Evolutionary conservation across 352 stramenopile genomes (phyloP), one percentile per base, ranked within the genome.

Genomic region (Elongisporangium anandrum): DNA sequence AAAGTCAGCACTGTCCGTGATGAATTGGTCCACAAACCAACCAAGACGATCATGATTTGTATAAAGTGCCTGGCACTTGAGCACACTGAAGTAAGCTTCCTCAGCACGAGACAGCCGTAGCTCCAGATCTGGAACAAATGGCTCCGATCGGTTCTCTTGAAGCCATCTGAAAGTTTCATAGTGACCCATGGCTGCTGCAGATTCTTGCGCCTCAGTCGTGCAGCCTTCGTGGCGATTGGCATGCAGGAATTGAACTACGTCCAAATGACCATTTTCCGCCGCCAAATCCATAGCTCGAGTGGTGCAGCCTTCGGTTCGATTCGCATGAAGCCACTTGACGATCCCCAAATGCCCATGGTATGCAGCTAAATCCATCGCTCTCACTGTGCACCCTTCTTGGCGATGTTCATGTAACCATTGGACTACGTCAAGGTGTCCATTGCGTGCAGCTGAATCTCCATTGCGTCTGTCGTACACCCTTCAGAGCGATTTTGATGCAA

Each of bases 281-380:
- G 73, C 73, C 47, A 60, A 56, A 57, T 83, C 62, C 63, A 83
- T 79, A 0, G 71, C 71, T 29, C 57, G 59, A 6, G 41, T 64
- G 4, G 73, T 77, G 21, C 71, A 83, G 16, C 68, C 70, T 53
- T 75, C 70, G 0, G 23, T 23, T 0, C 70, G 58, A 20, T 73
- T 68, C 3, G 22, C 13, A 29, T 75, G 70, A 19, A 77, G 34
- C 69, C 69, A 77, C 54, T 73, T 65, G n/a, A 73, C 63, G 3
- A 77, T 57, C 8, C 56, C 47, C 4, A 77, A 51, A 41, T 77
- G 69, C 1, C 69, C 69, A 7, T 60, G 53, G 21, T 57, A 50
- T 23, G 69, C 65, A n/a, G 69, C 69, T 34, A 59, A 47, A 15
- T 77, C 63, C 69, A 77, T 77, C 1, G 69, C 69, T 19, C 34